phyloP scores from a whole-genome alignment of 192 early-diverging fungal species.

The Chytriomyces sp. region DNA sequence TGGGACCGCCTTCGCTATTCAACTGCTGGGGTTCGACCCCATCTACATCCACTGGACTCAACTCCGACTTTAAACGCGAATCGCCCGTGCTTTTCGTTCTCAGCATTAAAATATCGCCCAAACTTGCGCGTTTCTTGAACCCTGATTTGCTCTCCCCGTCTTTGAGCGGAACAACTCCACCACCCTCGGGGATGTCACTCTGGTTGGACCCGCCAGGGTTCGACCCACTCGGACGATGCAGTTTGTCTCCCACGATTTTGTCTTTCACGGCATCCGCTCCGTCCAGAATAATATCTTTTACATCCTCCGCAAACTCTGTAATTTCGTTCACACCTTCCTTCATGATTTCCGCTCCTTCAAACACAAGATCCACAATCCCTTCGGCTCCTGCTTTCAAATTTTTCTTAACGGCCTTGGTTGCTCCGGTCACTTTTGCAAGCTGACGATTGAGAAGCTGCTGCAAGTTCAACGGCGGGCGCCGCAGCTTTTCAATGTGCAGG shows the following conservation, averaged over 20 bases:
- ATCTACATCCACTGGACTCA: neutral
- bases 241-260: slow-evolving; percentile 2
- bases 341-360: slow-evolving; percentile 25
- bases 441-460: slow-evolving; percentile 20
- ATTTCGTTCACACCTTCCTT: slow-evolving; percentile 15
- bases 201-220: no score
- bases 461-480: slow-evolving; percentile 34
- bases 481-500: slow-evolving; percentile 49
- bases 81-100: neutral
- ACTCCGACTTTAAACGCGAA: neutral
- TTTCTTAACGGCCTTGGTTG: slow-evolving; percentile 20
- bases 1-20: no score
- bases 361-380: slow-evolving; percentile 28
- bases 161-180: neutral
- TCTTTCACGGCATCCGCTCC: slow-evolving; percentile 31
- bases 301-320: slow-evolving; percentile 15
- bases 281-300: slow-evolving; percentile 29
- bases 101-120: slow-evolving; percentile 10
- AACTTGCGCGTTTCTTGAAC: slow-evolving; percentile 1
- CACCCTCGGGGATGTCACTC: no score
- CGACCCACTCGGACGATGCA: neutral
- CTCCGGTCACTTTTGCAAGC: slow-evolving; percentile 3
- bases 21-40: no score
- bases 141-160: neutral
- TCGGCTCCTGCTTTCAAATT: slow-evolving; percentile 26